Percentiles rank a stretch among this genome's conserved stretches.
These are phyloP conservation scores for Colletotrichum neosansevieriae DNA, from an alignment of 2,329 filamentous ascomycete species.

Conservation along the genomic window DNA sequence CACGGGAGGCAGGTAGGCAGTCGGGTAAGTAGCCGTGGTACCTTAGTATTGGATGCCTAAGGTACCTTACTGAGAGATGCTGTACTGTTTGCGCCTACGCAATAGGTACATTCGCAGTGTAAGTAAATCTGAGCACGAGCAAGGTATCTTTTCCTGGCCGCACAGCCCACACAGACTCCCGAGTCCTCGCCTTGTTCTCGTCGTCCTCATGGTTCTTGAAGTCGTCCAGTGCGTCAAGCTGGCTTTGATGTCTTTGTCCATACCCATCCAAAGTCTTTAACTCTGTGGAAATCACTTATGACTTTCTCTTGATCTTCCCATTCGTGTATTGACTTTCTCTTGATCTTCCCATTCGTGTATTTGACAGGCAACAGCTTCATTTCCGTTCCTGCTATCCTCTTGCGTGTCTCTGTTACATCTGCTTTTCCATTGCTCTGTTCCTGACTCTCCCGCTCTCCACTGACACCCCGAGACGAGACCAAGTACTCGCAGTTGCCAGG, in stretches of 20 bases:
- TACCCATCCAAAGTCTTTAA: neutral
- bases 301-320: neutral
- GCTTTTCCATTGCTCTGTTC: neutral
- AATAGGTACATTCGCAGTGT: too few species aligned
- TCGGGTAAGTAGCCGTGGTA: neutral
- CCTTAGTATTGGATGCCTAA: neutral
- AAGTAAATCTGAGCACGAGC: too few species aligned
- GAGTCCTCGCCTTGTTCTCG: slow-evolving; percentile 9
- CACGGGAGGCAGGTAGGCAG: too few species aligned
- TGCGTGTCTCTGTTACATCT: slow-evolving; percentile 4
- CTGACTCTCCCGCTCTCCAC: slow-evolving; percentile 27
- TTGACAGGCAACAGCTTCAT: neutral
- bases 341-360: neutral
- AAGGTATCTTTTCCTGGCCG: neutral
- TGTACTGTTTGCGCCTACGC: neutral
- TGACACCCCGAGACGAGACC: slow-evolving; percentile 9
- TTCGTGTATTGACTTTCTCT: neutral
- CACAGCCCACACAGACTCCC: slow-evolving; percentile 25
- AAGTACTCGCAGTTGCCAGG: slow-evolving; percentile 13
- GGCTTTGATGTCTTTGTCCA: slow-evolving; percentile 4
- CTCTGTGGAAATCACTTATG: neutral
- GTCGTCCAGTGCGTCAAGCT: neutral
- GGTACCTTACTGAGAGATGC: too few species aligned
- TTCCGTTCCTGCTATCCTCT: neutral
- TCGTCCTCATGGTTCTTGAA: neutral